phyloP scores from a whole-genome alignment of 495 filamentous ascomycete species.

The Lentithecium fluviatile region DNA sequence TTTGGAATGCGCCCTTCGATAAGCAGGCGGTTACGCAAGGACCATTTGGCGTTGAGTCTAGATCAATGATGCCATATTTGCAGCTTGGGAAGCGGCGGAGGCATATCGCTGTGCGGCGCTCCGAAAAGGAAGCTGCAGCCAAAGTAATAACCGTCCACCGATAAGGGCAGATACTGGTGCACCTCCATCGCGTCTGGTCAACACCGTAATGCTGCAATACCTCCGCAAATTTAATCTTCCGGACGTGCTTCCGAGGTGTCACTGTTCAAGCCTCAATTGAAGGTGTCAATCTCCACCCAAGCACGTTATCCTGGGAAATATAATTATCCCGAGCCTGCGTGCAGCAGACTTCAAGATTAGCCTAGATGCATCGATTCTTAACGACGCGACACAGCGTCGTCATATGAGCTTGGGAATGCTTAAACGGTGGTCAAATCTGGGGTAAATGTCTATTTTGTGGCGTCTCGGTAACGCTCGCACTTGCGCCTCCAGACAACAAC shows the following conservation, averaged over 20 bases:
- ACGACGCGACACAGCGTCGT: not conserved
- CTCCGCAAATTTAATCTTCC: not conserved
- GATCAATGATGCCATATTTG: not conserved
- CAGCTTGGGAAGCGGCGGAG: too few species aligned
- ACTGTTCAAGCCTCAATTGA: not conserved
- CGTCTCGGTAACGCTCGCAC: too few species aligned
- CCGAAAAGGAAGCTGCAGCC: not conserved
- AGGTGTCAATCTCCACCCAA: not conserved
- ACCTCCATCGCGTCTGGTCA: not conserved
- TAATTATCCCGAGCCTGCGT: not conserved
- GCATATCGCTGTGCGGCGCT: not conserved
- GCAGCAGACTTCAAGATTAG: too few species aligned
- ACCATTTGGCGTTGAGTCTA: not conserved
- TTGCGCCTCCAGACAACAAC: too few species aligned
- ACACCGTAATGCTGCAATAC: not conserved
- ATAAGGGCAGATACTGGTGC: not conserved
- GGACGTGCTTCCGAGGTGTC: not conserved
- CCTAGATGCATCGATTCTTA: not conserved
- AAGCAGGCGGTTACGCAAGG: not conserved
- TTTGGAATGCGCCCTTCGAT: not conserved
- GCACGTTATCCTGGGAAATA: not conserved
- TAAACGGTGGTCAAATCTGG: not conserved
- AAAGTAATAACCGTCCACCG: not conserved
- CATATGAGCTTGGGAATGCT: not conserved
- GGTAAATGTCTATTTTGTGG: too few species aligned